Base-by-base conservation (phyloP, 768 basidiomycete species). In the Tricholoma furcatifolium region DNA sequence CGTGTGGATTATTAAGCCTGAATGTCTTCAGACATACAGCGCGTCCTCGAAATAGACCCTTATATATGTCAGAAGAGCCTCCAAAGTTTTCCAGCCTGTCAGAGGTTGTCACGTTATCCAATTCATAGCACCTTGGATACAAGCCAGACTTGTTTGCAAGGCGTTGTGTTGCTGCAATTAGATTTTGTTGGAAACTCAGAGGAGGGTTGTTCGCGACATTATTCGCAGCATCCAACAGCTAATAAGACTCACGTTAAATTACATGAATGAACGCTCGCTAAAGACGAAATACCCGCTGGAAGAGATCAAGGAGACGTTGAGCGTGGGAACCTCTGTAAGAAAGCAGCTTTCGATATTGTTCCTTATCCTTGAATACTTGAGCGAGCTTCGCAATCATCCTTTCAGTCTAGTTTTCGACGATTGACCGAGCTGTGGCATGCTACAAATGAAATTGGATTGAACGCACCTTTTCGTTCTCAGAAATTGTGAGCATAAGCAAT, bases 381-480 rank as follows among this genome's bases (percentile, higher is more conserved):
- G 12, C 24, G 24, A 48, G 24, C 36, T 36, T 8, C 47, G 36
- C n/a, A 30, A 20, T 12, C 38, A 49, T 24, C 7, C 18, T 18
- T 12, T 54, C 53, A 43, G 43, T 54, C 53, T 53, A 30, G 40
- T 27, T 38, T n/a, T n/a, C n/a, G n/a, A n/a, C n/a, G n/a, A n/a
- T n/a, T n/a, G n/a, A n/a, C n/a, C n/a, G n/a, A n/a, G n/a, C n/a
- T n/a, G n/a, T n/a, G n/a, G n/a, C n/a, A n/a, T n/a, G n/a, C n/a
- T n/a, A n/a, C n/a, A n/a, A n/a, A n/a, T n/a, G n/a, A n/a, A n/a
- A n/a, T n/a, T n/a, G n/a, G n/a, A n/a, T n/a, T n/a, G n/a, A n/a
- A n/a, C n/a, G n/a, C n/a, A n/a, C n/a, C n/a, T n/a, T n/a, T n/a
- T n/a, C n/a, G n/a, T n/a, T n/a, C n/a, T n/a, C n/a, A n/a, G n/a